Percentiles rank a stretch among this genome's conserved stretches.
phyloP scores from a whole-genome alignment of 805 yeast genomes.

The Geotrichum ghanense region DNA sequence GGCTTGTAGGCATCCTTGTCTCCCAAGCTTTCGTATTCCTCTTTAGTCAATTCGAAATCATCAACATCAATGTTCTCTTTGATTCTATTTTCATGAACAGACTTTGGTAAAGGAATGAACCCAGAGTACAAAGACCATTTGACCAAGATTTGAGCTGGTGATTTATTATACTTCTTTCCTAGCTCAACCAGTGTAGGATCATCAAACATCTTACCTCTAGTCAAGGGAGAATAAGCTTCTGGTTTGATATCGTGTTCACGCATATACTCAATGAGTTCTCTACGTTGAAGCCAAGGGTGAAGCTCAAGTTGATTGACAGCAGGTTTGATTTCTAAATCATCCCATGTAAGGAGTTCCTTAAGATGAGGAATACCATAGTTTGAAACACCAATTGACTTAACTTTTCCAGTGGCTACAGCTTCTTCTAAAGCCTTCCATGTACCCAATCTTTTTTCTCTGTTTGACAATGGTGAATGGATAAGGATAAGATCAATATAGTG shows the following conservation, averaged over 20 bases:
- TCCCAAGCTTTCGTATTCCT: slow-evolving; percentile 22
- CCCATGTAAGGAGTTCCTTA: slow-evolving; percentile 39
- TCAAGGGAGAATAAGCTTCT: slow-evolving; percentile 75
- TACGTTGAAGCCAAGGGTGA: slow-evolving; percentile 71
- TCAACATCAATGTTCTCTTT: slow-evolving; percentile 44
- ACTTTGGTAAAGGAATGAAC: slow-evolving; percentile 62
- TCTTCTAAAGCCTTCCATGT: slow-evolving; percentile 49
- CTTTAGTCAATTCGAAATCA: slow-evolving; percentile 29
- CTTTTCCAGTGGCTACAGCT: slow-evolving; percentile 37
- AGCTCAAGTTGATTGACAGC: slow-evolving; percentile 75
- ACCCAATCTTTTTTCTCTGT: slow-evolving; percentile 28
- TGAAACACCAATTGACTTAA: slow-evolving; percentile 50
- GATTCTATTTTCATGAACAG: slow-evolving; percentile 47
- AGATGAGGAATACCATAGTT: slow-evolving; percentile 49
- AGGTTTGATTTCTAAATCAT: slow-evolving; percentile 38
- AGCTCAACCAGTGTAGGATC: slow-evolving; percentile 26
- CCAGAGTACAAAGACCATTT: slow-evolving; percentile 40
- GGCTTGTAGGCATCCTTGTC: slow-evolving; percentile 21
- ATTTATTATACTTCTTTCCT: slow-evolving; percentile 29
- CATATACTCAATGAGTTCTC: slow-evolving; percentile 52
- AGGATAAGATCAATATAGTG: slow-evolving; percentile 57
- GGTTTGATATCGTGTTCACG: slow-evolving; percentile 42
- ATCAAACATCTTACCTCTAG: slow-evolving; percentile 44
- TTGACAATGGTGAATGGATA: slow-evolving; percentile 41
- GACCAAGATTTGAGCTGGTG: slow-evolving; percentile 37